Conservation (phyloP, 2,329 filamentous ascomycete genomes). For the Fusarium guadeloupense region DNA sequence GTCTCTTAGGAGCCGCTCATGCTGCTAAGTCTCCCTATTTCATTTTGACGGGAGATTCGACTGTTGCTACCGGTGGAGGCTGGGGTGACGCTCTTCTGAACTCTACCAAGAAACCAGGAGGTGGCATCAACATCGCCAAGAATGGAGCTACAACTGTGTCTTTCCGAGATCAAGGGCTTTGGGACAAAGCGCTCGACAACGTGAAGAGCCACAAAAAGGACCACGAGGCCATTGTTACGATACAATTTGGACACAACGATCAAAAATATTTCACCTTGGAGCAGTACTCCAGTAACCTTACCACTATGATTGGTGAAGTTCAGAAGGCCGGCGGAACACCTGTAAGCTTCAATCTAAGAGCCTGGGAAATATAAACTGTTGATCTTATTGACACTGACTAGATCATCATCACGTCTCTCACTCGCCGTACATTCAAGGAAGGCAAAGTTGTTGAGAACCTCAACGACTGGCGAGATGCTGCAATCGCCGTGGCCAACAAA, state of each 20-base stretch:
- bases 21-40: conserved; percentile 11
- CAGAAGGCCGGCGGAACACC: conserved; percentile 12
- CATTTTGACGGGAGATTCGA: conserved; percentile 13
- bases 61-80: conserved; percentile 2
- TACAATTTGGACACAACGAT: conserved; percentile 15
- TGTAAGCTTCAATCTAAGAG: neutral
- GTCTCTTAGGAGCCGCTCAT: neutral
- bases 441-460: conserved; percentile 15
- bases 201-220: neutral
- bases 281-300: conserved; percentile 11
- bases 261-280: conserved; percentile 17
- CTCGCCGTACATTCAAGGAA: conserved; percentile 8
- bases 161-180: conserved; percentile 5
- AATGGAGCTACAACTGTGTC: conserved; percentile 15
- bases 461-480: conserved; percentile 3
- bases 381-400: neutral
- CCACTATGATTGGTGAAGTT: neutral
- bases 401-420: conserved; percentile 14
- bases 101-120: neutral
- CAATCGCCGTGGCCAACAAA: neutral
- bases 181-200: neutral
- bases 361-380: neutral
- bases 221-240: conserved; percentile 12
- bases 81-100: conserved; percentile 14
- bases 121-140: conserved; percentile 12